Evolutionary conservation across 306 rosid species (phyloP).

Genomic region (Cyamopsis tetragonoloba): DNA sequence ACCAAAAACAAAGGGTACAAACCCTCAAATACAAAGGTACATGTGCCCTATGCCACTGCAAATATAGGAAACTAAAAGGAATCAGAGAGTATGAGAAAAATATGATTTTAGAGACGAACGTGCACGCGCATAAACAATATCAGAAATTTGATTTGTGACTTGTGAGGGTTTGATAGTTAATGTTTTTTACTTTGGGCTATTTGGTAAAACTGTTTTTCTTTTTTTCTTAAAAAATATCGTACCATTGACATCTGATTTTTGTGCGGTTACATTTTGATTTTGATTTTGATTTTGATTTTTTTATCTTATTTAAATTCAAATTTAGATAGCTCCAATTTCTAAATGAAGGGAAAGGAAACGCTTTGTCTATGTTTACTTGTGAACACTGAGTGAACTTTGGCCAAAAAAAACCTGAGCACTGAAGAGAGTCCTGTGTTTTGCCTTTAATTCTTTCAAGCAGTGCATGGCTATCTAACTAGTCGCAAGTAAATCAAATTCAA

Average conservation of each 20-base stretch:
- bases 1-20: conserved; percentile 33
- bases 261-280: not conserved
- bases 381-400: no score
- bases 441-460: no score
- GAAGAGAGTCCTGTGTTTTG: no score
- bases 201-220: not conserved
- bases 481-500: no score
- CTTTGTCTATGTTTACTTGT: not conserved
- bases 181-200: conserved; percentile 22
- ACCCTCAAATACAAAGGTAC: conserved; percentile 37
- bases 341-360: not conserved
- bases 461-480: no score
- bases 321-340: not conserved
- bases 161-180: conserved; percentile 12
- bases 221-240: not conserved
- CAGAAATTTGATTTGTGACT: conserved; percentile 21
- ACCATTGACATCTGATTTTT: not conserved
- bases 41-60: conserved; percentile 5
- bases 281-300: not conserved
- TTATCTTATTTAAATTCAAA: not conserved
- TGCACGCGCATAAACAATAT: not conserved
- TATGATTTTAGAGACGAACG: not conserved
- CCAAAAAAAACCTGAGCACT: no score
- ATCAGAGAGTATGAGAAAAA: not conserved
- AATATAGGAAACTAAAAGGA: conserved; percentile 11